Conservation (phyloP, 192 early-diverging fungal genomes). For the Backusella parvicylindrica region DNA sequence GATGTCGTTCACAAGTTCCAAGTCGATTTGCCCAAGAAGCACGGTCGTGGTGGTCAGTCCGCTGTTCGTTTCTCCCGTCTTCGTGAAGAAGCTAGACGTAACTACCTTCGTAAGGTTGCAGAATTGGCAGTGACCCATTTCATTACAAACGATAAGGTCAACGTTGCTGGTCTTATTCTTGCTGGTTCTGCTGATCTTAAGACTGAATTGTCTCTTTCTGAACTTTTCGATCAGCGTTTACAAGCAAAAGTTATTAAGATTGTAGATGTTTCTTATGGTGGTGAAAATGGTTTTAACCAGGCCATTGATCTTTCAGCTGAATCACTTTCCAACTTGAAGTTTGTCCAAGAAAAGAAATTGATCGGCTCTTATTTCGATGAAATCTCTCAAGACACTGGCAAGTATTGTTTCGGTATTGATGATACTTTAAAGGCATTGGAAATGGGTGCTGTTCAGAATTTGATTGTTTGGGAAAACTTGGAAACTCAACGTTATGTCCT, state of each 20-base stretch:
- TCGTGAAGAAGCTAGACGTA: conserved; percentile 97
- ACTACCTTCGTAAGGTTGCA: conserved; percentile 98
- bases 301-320: conserved; percentile 93
- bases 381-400: conserved; percentile 95
- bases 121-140: conserved; percentile 96
- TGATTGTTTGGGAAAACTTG: conserved; percentile 97
- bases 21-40: conserved; percentile 99
- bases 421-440: conserved; percentile 97
- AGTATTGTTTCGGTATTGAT: conserved; percentile 92
- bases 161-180: conserved; percentile 80
- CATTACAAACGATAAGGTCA: conserved; percentile 83
- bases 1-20: conserved; percentile 91
- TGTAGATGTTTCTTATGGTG: conserved; percentile 98
- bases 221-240: conserved; percentile 94
- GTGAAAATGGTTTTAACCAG: conserved; percentile 98
- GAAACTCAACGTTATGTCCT: conserved; percentile 77
- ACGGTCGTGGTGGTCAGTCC: conserved; percentile 99
- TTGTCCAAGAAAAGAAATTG: conserved; percentile 98
- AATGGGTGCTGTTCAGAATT: conserved; percentile 96
- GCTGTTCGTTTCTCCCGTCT: conserved; percentile 99
- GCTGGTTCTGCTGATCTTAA: conserved; percentile 99
- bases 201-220: conserved; percentile 91
- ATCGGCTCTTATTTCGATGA: conserved; percentile 96
- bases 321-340: conserved; percentile 93
- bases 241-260: conserved; percentile 85